Evolutionary conservation across 2,329 filamentous ascomycete species (phyloP), one percentile per base, ranked within the genome.

Genomic region (Exophiala oligosperma): DNA sequence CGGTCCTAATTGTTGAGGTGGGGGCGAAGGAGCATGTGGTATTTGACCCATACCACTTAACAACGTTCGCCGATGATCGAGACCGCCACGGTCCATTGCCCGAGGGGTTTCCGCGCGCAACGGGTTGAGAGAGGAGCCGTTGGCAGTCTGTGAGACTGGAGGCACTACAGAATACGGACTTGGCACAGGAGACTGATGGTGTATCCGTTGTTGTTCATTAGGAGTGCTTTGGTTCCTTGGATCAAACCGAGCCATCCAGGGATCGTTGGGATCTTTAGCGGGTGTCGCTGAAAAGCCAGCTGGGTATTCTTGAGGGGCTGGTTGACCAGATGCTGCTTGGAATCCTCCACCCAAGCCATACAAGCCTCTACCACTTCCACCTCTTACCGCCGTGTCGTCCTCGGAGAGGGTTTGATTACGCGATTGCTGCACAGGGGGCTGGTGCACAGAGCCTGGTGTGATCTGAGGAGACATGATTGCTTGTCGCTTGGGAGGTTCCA

Each of bases 401-500:
- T 62, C 59, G 5, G 56, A 23, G 11, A 52, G 51, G 12, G 52
- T 47, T 49, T 55, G 59, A 23, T 44, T 43, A 11, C 59, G 32
- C 12, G 55, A 21, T 17, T 51, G 57, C 52, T 58, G 59, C 23
- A 57, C 21, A 7, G 23, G 21, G 32, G 38, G 44, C 21, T 52
- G 57, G 8, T 49, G 6, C 21, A 46, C 26, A 35, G 49, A 29
- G 40, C 57, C 43, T 24, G 51, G 51, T 9, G 48, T 43, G 29
- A 57, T 52, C 41, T 62, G 58, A 24, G 61, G 60, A 49, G 62
- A 62, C 29, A 55, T 54, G 60, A 62, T 57, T 68, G 62, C 62
- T 26, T 56, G 32, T 52, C 64, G 55, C 41, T 59, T 64, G 1
- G 52, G 49, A 14, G 50, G 67, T 21, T 78, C 76, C 57, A 72